phyloP scores from a whole-genome alignment of 192 early-diverging fungal genomes.

The Coemansia sp. region DNA sequence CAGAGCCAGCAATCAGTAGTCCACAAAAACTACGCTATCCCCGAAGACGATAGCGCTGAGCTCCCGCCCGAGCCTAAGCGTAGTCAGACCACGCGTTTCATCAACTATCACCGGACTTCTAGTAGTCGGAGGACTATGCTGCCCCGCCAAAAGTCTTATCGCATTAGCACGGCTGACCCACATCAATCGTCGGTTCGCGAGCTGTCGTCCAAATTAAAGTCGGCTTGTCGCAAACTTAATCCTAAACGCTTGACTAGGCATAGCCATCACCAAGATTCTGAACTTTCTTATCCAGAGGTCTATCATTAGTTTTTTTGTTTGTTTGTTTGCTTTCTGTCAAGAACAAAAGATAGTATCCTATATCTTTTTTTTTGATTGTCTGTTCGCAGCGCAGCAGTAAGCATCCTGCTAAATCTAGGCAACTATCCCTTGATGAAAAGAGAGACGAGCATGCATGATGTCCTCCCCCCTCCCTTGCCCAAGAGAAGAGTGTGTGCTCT shows the following conservation, averaged over 20 bases:
- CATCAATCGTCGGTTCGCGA: slow-evolving; percentile 35
- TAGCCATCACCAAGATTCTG: slow-evolving; percentile 4
- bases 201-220: slow-evolving; percentile 45
- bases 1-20: slow-evolving; percentile 46
- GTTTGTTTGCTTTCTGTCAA: neutral
- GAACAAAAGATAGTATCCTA: neutral
- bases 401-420: neutral
- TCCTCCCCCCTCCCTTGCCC: too few relatives aligned
- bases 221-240: slow-evolving; percentile 47
- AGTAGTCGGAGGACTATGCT: neutral
- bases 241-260: slow-evolving; percentile 32
- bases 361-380: neutral
- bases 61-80: neutral
- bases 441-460: neutral
- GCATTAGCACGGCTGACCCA: slow-evolving; percentile 6
- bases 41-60: slow-evolving; percentile 21
- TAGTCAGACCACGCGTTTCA: neutral
- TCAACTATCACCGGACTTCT: neutral
- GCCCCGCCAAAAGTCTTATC: slow-evolving; percentile 24
- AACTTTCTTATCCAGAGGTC: neutral
- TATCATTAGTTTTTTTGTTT: neutral
- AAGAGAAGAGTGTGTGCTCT: neutral
- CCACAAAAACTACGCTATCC: slow-evolving; percentile 47
- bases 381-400: neutral
- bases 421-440: neutral